Evolutionary conservation across 116 monocot species (phyloP).

Genomic region (Posidonia oceanica): DNA sequence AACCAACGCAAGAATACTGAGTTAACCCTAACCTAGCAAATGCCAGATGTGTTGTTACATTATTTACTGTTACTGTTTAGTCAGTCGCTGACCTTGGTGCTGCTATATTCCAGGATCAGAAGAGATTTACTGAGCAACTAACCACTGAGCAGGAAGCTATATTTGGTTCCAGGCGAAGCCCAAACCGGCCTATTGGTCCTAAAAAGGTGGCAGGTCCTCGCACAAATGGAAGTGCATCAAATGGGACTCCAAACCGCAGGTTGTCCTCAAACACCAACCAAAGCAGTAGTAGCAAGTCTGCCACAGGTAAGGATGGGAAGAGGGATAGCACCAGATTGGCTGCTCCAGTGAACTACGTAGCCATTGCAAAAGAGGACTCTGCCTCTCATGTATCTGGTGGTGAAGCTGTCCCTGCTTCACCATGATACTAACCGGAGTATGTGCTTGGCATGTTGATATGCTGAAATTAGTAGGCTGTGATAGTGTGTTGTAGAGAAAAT

Average conservation of each 20-base stretch:
- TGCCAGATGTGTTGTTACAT: background rate
- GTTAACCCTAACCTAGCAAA: background rate
- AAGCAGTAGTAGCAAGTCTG: conserved; percentile 18
- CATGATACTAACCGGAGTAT: background rate
- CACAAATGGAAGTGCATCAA: conserved; percentile 31
- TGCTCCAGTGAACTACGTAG: conserved; percentile 50
- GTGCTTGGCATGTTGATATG: background rate
- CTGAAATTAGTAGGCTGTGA: background rate
- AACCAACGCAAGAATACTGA: no score
- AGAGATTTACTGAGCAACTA: conserved; percentile 57
- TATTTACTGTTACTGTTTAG: background rate
- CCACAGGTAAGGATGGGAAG: conserved; percentile 43
- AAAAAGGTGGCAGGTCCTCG: conserved; percentile 57
- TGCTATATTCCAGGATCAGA: conserved; percentile 51
- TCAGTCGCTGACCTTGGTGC: background rate
- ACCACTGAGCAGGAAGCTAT: conserved; percentile 52
- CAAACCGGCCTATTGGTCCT: conserved; percentile 18
- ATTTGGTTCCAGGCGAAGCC: conserved; percentile 64
- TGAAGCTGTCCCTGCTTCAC: conserved; percentile 8
- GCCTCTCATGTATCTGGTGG: conserved; percentile 7
- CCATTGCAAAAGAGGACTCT: conserved; percentile 38
- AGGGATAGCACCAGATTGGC: conserved; percentile 38
- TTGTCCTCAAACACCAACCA: conserved; percentile 35
- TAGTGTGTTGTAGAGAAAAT: background rate
- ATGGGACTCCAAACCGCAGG: conserved; percentile 47